Conservation (phyloP, 2,329 filamentous ascomycete genomes). For the Diaporthe nobilis region DNA sequence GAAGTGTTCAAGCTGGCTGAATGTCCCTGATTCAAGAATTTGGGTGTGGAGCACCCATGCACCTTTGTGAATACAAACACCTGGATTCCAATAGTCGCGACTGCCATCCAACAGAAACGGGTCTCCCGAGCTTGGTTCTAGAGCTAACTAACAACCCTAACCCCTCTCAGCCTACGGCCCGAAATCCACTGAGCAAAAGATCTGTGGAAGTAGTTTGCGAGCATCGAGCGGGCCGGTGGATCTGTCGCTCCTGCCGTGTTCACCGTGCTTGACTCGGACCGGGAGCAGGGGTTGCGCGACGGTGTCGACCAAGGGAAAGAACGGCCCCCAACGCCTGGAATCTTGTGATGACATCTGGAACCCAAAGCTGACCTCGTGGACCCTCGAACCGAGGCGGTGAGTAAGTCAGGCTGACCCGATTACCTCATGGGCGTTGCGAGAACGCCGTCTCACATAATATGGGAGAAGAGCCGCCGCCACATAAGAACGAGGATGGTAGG, state of each 20-base stretch:
- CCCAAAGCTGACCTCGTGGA: neutral
- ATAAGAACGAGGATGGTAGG: neutral
- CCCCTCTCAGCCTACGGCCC: neutral
- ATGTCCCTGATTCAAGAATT: no score
- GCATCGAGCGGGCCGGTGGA: slow-evolving; percentile 16
- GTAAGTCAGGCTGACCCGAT: slow-evolving; percentile 7
- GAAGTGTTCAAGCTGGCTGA: no score
- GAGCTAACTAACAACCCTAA: neutral
- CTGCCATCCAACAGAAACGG: neutral
- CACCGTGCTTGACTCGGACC: slow-evolving; percentile 12
- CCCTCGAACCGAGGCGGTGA: slow-evolving; percentile 18
- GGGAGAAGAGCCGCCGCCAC: neutral
- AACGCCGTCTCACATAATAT: slow-evolving; percentile 30
- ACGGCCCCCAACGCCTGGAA: slow-evolving; percentile 1
- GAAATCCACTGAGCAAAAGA: neutral
- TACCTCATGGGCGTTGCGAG: neutral
- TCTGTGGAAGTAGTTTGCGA: slow-evolving; percentile 35
- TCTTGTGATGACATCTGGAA: neutral
- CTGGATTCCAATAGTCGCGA: no score
- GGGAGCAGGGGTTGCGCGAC: neutral
- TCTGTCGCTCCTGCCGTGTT: neutral
- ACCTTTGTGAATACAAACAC: no score
- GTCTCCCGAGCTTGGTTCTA: neutral
- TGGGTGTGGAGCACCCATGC: no score
- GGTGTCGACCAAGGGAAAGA: neutral